Base-by-base conservation (phyloP, 352 stramenopile species). In the Globisporangium megalacanthum region DNA sequence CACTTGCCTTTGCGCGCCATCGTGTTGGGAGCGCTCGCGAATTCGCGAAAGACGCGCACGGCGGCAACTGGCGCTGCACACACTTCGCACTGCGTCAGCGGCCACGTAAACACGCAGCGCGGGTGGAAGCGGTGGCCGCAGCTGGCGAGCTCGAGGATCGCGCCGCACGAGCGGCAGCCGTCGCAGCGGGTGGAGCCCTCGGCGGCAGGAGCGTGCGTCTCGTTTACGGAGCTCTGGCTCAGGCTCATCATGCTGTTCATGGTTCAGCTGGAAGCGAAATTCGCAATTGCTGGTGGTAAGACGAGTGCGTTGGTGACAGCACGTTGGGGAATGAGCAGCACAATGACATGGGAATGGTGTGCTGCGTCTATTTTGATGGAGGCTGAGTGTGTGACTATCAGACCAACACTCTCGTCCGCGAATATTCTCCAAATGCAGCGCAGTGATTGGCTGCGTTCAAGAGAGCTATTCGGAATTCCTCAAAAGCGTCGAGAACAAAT, bases 111-210 rank as follows among this genome's bases (percentile, higher is more conserved):
- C 56, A 92, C 73, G 66, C 79, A 90, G 20, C 82, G 79, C 58
- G 79, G 68, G 61, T 92, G 82, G 73, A 90, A 92, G 9, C 77
- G 75, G 66, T 90, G 79, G 49, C 79, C 78, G 67, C 82, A 92
- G 49, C 70, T 68, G 45, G 78, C 73, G 46, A 89, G 62, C 67
- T 90, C 70, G 19, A 92, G 60, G 20, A 88, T 72, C 3, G 79
- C 82, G 35, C 79, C 79, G 61, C 75, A 86, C 11, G 73, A 87
- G 57, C 84, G 86, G 71, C 79, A 92, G 37, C 70, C 74, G 44
- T 88, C 72, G 52, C 79, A 92, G 48, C 79, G 79, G 52, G 77
- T 87, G 33, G 76, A 84, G 49, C 65, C 75, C 41, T 83, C 77
- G 20, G 49, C 47, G 17, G 41, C 44, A 44, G 15, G 17, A 11